Percentiles rank a stretch among this genome's conserved stretches.
These are phyloP conservation scores for Pestalotiopsis sp. DNA, from an alignment of 2,329 filamentous ascomycete genomes.

Conservation along the genomic window DNA sequence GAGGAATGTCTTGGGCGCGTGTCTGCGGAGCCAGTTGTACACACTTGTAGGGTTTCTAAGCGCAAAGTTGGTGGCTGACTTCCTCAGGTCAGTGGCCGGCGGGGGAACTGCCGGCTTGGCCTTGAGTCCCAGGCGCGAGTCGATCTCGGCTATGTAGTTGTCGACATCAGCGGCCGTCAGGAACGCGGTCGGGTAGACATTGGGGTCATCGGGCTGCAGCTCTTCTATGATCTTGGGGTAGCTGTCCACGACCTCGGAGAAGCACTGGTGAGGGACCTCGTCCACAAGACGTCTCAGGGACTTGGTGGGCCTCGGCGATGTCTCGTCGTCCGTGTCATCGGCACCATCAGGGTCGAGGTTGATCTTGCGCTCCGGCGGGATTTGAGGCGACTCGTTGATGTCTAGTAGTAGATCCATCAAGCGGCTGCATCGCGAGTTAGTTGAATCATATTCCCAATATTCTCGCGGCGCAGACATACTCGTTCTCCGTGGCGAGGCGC, in stretches of 20 bases:
- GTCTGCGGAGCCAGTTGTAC: constrained; percentile 90
- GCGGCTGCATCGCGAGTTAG: constrained; percentile 58
- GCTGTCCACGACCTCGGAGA: constrained; percentile 59
- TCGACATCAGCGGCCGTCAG: constrained; percentile 72
- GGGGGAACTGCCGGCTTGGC: constrained; percentile 53
- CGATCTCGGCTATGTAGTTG: constrained; percentile 70
- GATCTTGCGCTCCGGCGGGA: constrained; percentile 74
- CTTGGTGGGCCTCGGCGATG: constrained; percentile 43
- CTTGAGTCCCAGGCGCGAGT: constrained; percentile 50
- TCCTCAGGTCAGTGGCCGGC: constrained; percentile 37
- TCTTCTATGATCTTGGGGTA: constrained; percentile 59
- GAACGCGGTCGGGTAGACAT: constrained; percentile 64
- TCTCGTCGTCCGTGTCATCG: constrained; percentile 39
- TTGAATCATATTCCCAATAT: constrained; percentile 14
- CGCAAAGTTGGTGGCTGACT: constrained; percentile 44
- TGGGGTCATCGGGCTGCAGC: constrained; percentile 50
- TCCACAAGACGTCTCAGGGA: constrained; percentile 51
- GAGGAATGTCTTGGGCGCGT: constrained; percentile 82
- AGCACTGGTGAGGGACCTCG: constrained; percentile 54
- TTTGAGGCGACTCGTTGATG: constrained; percentile 81
- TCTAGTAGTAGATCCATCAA: constrained; percentile 87
- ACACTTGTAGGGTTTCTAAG: constrained; percentile 85
- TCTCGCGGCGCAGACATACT: constrained; percentile 59
- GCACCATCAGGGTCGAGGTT: constrained; percentile 59
- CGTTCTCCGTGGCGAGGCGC: constrained; percentile 86